A percentile compares a stretch with the other conserved stretches of the same genome.
Conservation (phyloP, 2,329 filamentous ascomycete genomes). For the Juglanconis sp. region DNA sequence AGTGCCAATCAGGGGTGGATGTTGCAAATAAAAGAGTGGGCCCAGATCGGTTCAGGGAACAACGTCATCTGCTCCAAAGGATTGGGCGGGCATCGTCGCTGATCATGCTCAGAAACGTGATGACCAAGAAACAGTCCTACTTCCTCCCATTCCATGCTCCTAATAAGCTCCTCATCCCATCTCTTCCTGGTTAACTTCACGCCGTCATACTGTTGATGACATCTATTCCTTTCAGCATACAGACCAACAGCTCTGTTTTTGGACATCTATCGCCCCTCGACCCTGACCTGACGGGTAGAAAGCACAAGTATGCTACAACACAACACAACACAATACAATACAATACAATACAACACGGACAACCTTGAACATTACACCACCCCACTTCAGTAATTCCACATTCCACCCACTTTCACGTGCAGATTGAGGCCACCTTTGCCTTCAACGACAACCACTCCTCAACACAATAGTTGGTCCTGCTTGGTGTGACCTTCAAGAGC, state of each 20-base stretch:
- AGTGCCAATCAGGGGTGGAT: background rate
- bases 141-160: too few species aligned
- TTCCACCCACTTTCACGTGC: constrained; percentile 12
- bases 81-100: background rate
- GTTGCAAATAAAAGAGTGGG: too few species aligned
- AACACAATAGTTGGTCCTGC: background rate
- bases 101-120: background rate
- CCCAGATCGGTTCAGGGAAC: background rate
- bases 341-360: background rate
- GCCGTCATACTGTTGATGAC: too few species aligned
- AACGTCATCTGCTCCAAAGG: background rate
- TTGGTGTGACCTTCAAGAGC: background rate
- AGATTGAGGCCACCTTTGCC: constrained; percentile 10
- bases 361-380: background rate
- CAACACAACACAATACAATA: background rate
- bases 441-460: background rate
- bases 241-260: too few species aligned
- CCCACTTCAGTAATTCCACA: background rate
- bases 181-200: too few species aligned
- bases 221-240: too few species aligned
- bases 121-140: too few species aligned
- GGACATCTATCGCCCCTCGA: too few species aligned
- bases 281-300: too few species aligned
- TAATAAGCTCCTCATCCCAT: too few species aligned
- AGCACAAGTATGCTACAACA: too few species aligned